These are phyloP conservation scores for Phellopilus nigrolimitatus DNA, from an alignment of 1,284 basidiomycete species.

Conservation along the genomic window DNA sequence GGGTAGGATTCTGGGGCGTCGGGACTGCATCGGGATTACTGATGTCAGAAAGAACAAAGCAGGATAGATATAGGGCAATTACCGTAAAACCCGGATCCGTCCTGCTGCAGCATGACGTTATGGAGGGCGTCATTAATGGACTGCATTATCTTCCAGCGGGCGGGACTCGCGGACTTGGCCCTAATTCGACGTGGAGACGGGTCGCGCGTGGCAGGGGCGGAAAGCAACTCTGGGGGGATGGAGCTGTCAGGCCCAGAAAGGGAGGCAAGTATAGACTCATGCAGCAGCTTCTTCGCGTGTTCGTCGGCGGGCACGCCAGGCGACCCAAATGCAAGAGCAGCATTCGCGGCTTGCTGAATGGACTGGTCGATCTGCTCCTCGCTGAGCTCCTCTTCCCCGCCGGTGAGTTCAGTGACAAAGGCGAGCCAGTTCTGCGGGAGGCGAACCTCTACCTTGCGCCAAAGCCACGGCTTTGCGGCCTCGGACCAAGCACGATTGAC, in stretches of 20 bases:
- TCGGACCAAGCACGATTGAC: slow-evolving; percentile 71
- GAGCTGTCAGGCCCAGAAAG: slow-evolving; percentile 57
- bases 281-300: slow-evolving; percentile 46
- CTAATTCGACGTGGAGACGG: slow-evolving; percentile 70
- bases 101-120: slow-evolving; percentile 54
- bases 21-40: slow-evolving; percentile 50
- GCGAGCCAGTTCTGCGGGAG: slow-evolving; percentile 76
- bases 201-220: slow-evolving; percentile 72
- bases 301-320: slow-evolving; percentile 31
- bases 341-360: slow-evolving; percentile 36
- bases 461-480: slow-evolving; percentile 77
- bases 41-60: slow-evolving; percentile 12
- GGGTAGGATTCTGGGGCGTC: slow-evolving; percentile 63
- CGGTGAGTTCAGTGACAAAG: slow-evolving; percentile 68
- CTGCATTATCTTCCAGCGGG: slow-evolving; percentile 73
- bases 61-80: slow-evolving; percentile 23
- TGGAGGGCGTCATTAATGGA: slow-evolving; percentile 72
- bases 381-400: slow-evolving; percentile 51
- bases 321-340: slow-evolving; percentile 56
- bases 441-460: slow-evolving; percentile 74
- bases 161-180: slow-evolving; percentile 71
- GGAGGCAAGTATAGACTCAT: slow-evolving; percentile 55
- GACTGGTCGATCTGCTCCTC: slow-evolving; percentile 33
- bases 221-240: slow-evolving; percentile 67
- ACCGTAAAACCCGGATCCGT: slow-evolving; percentile 68